phyloP scores from a whole-genome alignment of 2,329 filamentous ascomycete genomes.

The Colletotrichum sp. region DNA sequence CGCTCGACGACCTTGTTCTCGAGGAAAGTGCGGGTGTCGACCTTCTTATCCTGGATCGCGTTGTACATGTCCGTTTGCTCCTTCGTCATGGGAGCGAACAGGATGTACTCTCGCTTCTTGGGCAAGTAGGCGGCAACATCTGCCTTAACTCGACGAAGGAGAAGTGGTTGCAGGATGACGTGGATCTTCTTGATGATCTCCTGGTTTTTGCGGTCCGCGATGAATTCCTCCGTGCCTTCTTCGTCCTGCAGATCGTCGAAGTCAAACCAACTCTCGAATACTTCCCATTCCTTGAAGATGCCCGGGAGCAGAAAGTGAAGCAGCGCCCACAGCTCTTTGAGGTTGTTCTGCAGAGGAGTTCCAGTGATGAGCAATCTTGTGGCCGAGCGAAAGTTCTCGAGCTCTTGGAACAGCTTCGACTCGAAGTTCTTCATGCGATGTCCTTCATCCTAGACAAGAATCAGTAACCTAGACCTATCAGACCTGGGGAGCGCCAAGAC shows the following conservation, averaged over 20 bases:
- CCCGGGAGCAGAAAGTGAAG: slow-evolving; percentile 92
- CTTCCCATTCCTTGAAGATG: slow-evolving; percentile 91
- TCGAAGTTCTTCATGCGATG: slow-evolving; percentile 98
- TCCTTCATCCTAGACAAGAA: slow-evolving; percentile 75
- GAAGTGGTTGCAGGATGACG: slow-evolving; percentile 87
- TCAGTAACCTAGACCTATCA: slow-evolving; percentile 11
- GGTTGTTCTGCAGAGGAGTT: slow-evolving; percentile 93
- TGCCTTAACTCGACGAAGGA: slow-evolving; percentile 87
- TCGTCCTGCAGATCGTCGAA: slow-evolving; percentile 92
- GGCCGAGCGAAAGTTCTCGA: slow-evolving; percentile 87
- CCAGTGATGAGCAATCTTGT: slow-evolving; percentile 93
- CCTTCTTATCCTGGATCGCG: slow-evolving; percentile 59
- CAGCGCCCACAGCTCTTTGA: slow-evolving; percentile 93
- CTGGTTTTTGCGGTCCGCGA: slow-evolving; percentile 72
- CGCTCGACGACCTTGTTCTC: slow-evolving; percentile 78
- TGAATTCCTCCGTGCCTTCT: slow-evolving; percentile 76
- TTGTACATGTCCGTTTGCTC: slow-evolving; percentile 92
- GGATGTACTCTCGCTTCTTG: slow-evolving; percentile 94
- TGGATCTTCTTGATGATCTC: slow-evolving; percentile 76
- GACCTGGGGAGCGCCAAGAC: not conserved
- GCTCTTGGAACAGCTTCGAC: slow-evolving; percentile 85
- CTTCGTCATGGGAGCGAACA: slow-evolving; percentile 89
- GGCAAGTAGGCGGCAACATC: slow-evolving; percentile 93
- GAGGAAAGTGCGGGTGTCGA: slow-evolving; percentile 74
- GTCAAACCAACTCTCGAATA: slow-evolving; percentile 96